Conservation (phyloP, 805 yeast species). For the Ogataea degrootiae region DNA sequence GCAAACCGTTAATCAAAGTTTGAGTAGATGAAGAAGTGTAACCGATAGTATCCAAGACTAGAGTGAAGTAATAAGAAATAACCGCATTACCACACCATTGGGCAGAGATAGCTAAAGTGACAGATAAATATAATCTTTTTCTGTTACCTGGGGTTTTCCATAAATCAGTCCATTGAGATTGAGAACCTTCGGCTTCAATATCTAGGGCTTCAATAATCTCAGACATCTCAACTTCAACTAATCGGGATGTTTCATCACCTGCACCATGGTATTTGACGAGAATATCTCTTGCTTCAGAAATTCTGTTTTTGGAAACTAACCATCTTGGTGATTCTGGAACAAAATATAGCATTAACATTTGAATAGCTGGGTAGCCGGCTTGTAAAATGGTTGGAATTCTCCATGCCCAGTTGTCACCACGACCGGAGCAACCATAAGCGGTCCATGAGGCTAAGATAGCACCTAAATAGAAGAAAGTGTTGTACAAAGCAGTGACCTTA, state of each 20-base stretch:
- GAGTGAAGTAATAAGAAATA: slow-evolving; percentile 38
- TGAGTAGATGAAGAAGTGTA: slow-evolving; percentile 39
- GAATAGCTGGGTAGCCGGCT: slow-evolving; percentile 42
- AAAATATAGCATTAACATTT: slow-evolving; percentile 30
- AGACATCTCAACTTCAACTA: slow-evolving; percentile 32
- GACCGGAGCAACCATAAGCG: slow-evolving; percentile 36
- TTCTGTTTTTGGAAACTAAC: slow-evolving; percentile 32
- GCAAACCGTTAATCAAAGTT: slow-evolving; percentile 45
- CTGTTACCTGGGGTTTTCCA: slow-evolving; percentile 30
- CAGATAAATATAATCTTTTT: slow-evolving; percentile 31
- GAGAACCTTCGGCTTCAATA: slow-evolving; percentile 27
- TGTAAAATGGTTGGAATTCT: slow-evolving; percentile 52
- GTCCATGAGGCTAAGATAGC: slow-evolving; percentile 45
- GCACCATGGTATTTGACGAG: slow-evolving; percentile 20
- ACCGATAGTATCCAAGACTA: slow-evolving; percentile 49
- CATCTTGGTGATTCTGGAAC: slow-evolving; percentile 45
- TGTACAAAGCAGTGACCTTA: slow-evolving; percentile 41
- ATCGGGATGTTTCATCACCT: slow-evolving; percentile 25
- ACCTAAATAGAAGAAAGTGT: slow-evolving; percentile 43
- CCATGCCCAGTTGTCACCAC: slow-evolving; percentile 40
- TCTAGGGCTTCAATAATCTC: slow-evolving; percentile 32
- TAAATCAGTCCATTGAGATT: slow-evolving; percentile 32
- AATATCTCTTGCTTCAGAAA: slow-evolving; percentile 29
- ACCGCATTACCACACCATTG: slow-evolving; percentile 44
- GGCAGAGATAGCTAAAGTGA: slow-evolving; percentile 27